A percentile compares a stretch with the other conserved stretches of the same genome.
phyloP scores from a whole-genome alignment of 306 rosid species.

The Inga oerstediana region DNA sequence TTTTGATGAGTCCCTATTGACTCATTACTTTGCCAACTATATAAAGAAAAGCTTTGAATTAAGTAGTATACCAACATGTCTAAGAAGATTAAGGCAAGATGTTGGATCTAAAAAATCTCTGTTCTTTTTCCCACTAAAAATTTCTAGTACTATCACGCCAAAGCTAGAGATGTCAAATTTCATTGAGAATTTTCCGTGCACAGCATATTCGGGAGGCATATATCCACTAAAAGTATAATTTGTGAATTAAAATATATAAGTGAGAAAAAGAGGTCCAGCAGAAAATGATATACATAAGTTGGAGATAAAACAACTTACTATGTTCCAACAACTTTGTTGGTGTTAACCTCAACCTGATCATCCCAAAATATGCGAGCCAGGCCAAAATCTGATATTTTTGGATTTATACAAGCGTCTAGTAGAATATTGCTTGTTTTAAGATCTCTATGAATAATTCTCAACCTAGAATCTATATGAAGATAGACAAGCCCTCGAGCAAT shows the following conservation, averaged over 20 bases:
- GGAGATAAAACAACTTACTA: constrained; percentile 33
- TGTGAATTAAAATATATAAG: background rate
- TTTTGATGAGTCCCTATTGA: too few relatives aligned
- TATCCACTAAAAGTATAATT: constrained; percentile 37
- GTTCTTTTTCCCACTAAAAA: constrained; percentile 52
- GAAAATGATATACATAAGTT: background rate
- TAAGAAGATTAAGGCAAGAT: constrained; percentile 47
- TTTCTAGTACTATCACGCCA: constrained; percentile 52
- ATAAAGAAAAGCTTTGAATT: background rate
- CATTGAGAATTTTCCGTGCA: constrained; percentile 41
- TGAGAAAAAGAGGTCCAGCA: background rate
- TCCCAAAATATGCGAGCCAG: constrained; percentile 50
- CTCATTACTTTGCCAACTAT: background rate
- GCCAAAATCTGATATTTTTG: constrained; percentile 59
- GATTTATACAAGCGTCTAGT: constrained; percentile 48
- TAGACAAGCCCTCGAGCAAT: constrained; percentile 52
- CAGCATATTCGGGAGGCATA: constrained; percentile 8
- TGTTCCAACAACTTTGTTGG: constrained; percentile 54
- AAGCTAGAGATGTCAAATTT: constrained; percentile 56
- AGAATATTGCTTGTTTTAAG: constrained; percentile 55
- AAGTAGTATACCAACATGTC: constrained; percentile 39
- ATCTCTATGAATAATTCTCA: constrained; percentile 59
- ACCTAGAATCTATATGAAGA: constrained; percentile 57
- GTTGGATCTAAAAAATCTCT: constrained; percentile 41
- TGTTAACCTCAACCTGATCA: constrained; percentile 52